Conservation (phyloP, 202 grass and related monocot species). For the Elaeis oleifera region DNA sequence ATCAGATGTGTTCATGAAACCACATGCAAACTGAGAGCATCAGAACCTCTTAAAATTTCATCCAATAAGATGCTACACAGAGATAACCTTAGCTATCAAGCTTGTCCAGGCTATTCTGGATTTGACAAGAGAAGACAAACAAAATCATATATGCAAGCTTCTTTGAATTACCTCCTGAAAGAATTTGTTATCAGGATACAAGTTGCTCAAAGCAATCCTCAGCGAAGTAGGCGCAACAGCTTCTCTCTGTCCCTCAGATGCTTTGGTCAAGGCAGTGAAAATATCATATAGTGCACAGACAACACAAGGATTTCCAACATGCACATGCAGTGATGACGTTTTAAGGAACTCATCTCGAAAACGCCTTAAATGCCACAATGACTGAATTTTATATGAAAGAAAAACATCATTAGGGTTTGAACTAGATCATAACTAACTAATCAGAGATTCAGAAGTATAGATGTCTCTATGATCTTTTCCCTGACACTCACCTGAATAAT, state of each 20-base stretch:
- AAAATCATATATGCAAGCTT: no score
- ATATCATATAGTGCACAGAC: slow-evolving; percentile 89
- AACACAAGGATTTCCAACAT: slow-evolving; percentile 91
- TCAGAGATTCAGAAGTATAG: slow-evolving; percentile 4
- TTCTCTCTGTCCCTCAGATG: slow-evolving; percentile 53
- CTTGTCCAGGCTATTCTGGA: no score
- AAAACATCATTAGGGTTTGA: slow-evolving; percentile 14
- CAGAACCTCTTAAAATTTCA: no score
- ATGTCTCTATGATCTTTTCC: background rate
- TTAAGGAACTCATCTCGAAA: slow-evolving; percentile 79
- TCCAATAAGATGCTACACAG: no score
- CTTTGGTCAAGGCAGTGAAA: slow-evolving; percentile 77
- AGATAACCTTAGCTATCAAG: no score
- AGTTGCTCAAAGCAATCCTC: slow-evolving; percentile 91
- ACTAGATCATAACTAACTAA: background rate
- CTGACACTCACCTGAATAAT: slow-evolving; percentile 79
- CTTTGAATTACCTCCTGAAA: slow-evolving; percentile 80
- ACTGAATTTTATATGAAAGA: slow-evolving; percentile 42
- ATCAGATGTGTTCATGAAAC: no score
- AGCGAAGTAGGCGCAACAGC: slow-evolving; percentile 79
- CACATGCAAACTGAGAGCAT: no score
- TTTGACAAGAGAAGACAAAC: no score
- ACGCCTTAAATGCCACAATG: slow-evolving; percentile 82
- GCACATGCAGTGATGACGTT: slow-evolving; percentile 61
- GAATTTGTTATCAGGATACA: slow-evolving; percentile 92